Evolutionary conservation across 2,329 filamentous ascomycete species (phyloP), one percentile per base, ranked within the genome.

Genomic region (Nemania sp.): DNA sequence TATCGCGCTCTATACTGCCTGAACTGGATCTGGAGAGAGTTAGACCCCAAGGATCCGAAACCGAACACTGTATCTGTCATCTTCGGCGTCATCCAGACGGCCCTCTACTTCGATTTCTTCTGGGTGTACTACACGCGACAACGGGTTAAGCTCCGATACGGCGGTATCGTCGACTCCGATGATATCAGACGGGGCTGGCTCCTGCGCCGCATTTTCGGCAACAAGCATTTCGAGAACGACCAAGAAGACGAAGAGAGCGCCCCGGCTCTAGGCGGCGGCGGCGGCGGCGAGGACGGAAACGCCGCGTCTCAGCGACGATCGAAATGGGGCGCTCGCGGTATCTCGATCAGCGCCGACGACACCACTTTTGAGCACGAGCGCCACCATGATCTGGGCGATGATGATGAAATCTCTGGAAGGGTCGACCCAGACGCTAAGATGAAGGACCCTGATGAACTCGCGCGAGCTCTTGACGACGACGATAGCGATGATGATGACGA

Each of bases 91-190:
- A 84, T 98, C 27, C 95, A 98, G 82, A 98, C 94, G 0, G 90
- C 92, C 0, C 88, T 98, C 51, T 98, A 98, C 80, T 79, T 94
- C 73, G 95, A 98, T 81, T 98, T 98, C 78, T 94, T 93, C 41
- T 98, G 94, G 94, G 94, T 98, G 1, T 98, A 98, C 84, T 98
- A 93, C 83, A 92, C 92, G 11, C 88, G 95, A 71, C 95, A 98
- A 83, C 89, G 94, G 65, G 94, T 98, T 77, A 98, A 98, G 89
- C 89, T 98, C 18, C 88, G 95, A 69, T 90, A 89, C 72, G 95
- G 95, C 52, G 93, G 93, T 6, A 86, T 98, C 20, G 93, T 98
- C 15, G 95, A 98, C 77, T 91, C 91, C 3, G 94, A 98, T 72
- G 95, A 98, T 78, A 85, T 97, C 77, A 87, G 90, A 71, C 90